These are phyloP conservation scores for Elaeis guineensis DNA, from an alignment of 176 grass and related monocot species.

Conservation along the genomic window DNA sequence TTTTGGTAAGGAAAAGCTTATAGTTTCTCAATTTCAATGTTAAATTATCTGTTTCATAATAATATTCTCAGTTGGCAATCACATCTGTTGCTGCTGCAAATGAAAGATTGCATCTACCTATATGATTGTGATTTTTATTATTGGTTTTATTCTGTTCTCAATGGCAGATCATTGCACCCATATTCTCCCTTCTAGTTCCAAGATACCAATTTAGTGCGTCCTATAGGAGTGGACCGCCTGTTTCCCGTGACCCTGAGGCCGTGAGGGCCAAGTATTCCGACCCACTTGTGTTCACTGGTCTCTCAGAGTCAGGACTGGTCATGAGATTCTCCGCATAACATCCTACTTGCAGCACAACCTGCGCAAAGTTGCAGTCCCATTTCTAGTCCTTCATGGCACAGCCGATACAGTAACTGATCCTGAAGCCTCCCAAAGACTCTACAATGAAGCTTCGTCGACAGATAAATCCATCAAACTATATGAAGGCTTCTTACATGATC, in stretches of 20 bases:
- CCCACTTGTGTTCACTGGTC: constrained; percentile 75
- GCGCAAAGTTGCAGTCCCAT: constrained; percentile 48
- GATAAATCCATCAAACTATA: constrained; percentile 60
- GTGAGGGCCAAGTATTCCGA: constrained; percentile 63
- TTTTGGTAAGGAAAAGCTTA: no score
- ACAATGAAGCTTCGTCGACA: constrained; percentile 40
- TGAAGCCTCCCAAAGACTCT: constrained; percentile 37
- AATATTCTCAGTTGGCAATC: no score
- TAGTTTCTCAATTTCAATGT: no score
- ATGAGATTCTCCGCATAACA: constrained; percentile 61
- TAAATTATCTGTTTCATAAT: no score
- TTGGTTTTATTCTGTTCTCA: not conserved
- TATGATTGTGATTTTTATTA: no score
- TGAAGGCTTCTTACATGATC: constrained; percentile 53
- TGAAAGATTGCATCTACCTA: no score
- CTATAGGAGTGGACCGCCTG: constrained; percentile 47
- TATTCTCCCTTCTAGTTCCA: not conserved
- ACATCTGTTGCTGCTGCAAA: no score
- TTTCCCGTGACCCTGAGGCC: constrained; percentile 68
- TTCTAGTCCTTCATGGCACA: constrained; percentile 66
- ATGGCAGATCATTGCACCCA: not conserved
- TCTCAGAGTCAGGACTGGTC: constrained; percentile 73
- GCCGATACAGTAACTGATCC: constrained; percentile 59
- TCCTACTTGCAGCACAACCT: constrained; percentile 59
- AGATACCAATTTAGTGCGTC: not conserved